Evolutionary conservation across 495 filamentous ascomycete genomes (phyloP), one percentile per base, ranked within the genome.

Genomic region (Endocarpon pusillum): DNA sequence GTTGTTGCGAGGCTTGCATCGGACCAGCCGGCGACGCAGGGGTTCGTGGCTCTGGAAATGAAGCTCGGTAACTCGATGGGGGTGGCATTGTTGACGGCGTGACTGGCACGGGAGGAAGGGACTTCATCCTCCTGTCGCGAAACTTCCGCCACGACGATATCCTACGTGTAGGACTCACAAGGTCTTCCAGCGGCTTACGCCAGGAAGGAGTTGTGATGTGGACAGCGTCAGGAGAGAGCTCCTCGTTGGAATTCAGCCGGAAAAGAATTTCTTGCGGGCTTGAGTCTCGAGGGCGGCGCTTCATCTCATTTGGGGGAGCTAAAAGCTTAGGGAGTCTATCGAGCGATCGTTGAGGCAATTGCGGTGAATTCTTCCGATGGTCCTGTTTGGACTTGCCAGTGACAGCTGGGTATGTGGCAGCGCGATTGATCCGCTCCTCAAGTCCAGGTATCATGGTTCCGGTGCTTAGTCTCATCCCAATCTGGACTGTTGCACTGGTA

Each of bases 401-500:
- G 4, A 14, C 19, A 14, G 28, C 12, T 5, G 28, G 4, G 28
- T 31, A 5, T n/a, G 28, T 14, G 12, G 12, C 19, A 15, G 28
- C 19, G 5, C 7, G 28, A 14, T 14, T 7, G 28, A 31, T n/a
- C 19, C 28, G 7, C 28, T 31, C 19, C 28, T 17, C 5, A n/a
- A n/a, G 12, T 31, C 14, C 28, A 31, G 28, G 12, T 7, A 17
- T 14, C 12, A 31, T 15, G 12, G 28, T 17, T 14, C 12, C 28
- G 20, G 35, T 32, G 31, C 44, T 47, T 2, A 59, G 39, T 24
- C 55, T 45, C 18, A 57, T 32, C 7, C 55, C 55, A 28, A 59
- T 59, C 34, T 57, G 55, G 3, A 59, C 54, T 3, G 55, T 59
- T 1, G 54, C 52, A 19, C 40, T 45, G 19, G 41, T 55, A 18